These are phyloP conservation scores for Suillus sp. DNA, from an alignment of 768 basidiomycete genomes.

Conservation along the genomic window DNA sequence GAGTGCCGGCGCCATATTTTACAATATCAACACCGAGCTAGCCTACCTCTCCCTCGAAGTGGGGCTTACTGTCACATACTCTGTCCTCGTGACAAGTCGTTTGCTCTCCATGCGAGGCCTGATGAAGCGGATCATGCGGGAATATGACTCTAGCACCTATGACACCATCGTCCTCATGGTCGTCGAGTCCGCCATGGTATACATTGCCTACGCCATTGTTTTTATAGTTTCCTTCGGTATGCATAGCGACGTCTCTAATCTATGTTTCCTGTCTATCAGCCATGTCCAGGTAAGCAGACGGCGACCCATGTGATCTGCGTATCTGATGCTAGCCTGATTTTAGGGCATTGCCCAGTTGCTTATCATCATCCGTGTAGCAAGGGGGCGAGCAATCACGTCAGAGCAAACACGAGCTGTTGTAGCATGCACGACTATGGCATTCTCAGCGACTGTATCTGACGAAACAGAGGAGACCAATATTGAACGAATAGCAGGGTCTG, in stretches of 20 bases:
- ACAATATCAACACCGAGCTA: constrained; percentile 27
- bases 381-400: constrained; percentile 27
- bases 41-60: constrained; percentile 36
- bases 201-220: constrained; percentile 29
- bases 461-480: neutral
- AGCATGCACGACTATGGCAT: constrained; percentile 1
- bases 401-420: neutral
- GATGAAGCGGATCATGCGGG: constrained; percentile 20
- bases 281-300: constrained; percentile 32
- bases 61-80: constrained; percentile 33
- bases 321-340: neutral
- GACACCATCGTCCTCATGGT: constrained; percentile 33
- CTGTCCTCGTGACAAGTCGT: constrained; percentile 33
- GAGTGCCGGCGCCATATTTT: constrained; percentile 22
- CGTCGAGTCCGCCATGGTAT: constrained; percentile 39
- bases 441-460: neutral
- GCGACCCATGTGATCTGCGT: neutral
- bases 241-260: constrained; percentile 29
- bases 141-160: constrained; percentile 25
- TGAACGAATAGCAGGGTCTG: neutral
- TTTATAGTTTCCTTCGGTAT: constrained; percentile 36
- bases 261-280: constrained; percentile 35
- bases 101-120: constrained; percentile 26
- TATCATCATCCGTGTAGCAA: constrained; percentile 39
- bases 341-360: constrained; percentile 37